Evolutionary conservation across 805 yeast genomes (phyloP), one percentile per base, ranked within the genome.

Genomic region (Cyberlindnera mycetangii): DNA sequence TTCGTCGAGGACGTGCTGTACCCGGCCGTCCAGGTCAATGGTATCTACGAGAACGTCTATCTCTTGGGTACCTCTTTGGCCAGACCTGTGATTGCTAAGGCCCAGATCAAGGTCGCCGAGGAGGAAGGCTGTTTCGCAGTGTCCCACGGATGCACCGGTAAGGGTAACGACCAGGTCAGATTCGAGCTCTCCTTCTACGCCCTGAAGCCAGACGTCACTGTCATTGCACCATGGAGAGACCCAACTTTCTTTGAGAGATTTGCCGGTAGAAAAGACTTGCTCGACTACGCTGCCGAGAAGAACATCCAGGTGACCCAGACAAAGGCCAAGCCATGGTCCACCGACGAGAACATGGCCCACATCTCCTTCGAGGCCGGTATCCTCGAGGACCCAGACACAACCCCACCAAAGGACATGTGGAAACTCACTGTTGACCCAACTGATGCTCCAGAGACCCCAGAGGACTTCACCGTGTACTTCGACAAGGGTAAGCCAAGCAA

Each of bases 391-490:
- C 99, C 99, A 65, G 87, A 93, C 69, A 83, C 92, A 59, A 93
- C 99, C 42, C 99, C 99, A 54, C 99, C 99, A 72, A 92, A 90
- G 76, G 99, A 93, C 69, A 93, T 93, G 99, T 93, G 99, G 99
- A 93, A 93, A 75, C 81, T 93, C 67, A 93, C 97, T 34, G 88
- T 85, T 49, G 99, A 92, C 70, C 98, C 99, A 60, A 65, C 73
- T 32, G 97, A 92, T 64, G 98, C 99, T 45, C 99, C 99, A 62
- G 82, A 87, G 51, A 72, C 73, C 40, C 98, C 98, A 60, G 97
- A 93, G 76, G 85, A 84, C 66, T 82, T 93, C 69, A 71, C 85
- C 18, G 81, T 93, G 50, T 81, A 75, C 48, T 93, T 89, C 65
- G 81, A 78, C 59, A 78, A 86, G 71, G 99, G 99, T 69, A 67